Base-by-base conservation (phyloP, 1,139 yeast species). In the Pneumocystis murina region DNA sequence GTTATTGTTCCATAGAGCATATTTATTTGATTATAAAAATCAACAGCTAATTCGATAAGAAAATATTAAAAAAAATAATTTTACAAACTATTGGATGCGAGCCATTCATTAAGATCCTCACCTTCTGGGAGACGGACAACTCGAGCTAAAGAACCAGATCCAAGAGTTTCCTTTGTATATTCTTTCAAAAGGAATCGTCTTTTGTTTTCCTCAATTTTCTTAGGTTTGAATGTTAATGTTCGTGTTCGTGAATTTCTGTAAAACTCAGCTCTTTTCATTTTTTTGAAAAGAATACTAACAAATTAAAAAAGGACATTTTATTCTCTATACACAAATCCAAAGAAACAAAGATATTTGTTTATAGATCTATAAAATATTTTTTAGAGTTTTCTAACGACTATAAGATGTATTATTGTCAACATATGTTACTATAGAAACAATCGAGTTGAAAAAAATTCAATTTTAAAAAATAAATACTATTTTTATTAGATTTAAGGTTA, bases 1-100 rank as follows among this genome's bases (percentile, higher is more conserved):
- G 98, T 91, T 67, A 94, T 87, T 5, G 97, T 85, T 14, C 97
- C 97, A 71, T 92, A 92, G 7, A 92, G 78, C 98, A 92, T 92
- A 75, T 92, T 92, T 71, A 91, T 86, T 74, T 92, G 99, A 73
- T 91, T 91, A 76, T 87, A 92, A 72, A 92, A 92, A 67, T 78
- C 80, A 17, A 77, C 80, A 1, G 78, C 79, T 69, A 59, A 16
- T 30, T 38, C 39, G 12, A 35, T 54, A 7, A 17, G 36, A 3
- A 30, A 6, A 3, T 20, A 10, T 7, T 3, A 5, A 6, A 8
- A 48, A 33, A 12, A 10, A 48, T 48, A 24, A 48, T 48, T 43
- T 40, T 16, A 54, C 69, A 17, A 62, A 69, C 71, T 68, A 72
- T 92, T 96, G 20, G 91, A 95, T 0, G 98, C 98, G 63, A 92